phyloP scores from a whole-genome alignment of 2,329 filamentous ascomycete genomes.

The Cylindrodendrum hubeiense region DNA sequence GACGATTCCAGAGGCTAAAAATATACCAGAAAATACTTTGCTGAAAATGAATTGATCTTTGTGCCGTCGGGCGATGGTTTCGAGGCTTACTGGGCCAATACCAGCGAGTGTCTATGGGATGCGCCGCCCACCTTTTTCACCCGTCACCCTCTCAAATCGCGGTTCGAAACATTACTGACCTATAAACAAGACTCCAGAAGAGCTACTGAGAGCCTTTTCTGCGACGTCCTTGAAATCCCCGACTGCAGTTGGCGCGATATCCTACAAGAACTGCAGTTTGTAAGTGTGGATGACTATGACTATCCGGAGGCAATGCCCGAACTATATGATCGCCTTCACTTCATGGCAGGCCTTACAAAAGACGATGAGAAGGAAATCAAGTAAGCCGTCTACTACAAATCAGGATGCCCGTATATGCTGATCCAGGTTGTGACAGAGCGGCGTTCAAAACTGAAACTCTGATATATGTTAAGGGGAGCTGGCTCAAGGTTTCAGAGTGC shows the following conservation, averaged over 20 bases:
- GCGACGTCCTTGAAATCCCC: background rate
- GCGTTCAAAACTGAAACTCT: background rate
- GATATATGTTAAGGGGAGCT: background rate
- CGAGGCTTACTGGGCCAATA: background rate
- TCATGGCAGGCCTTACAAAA: background rate
- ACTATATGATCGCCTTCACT: background rate
- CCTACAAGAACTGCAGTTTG: background rate
- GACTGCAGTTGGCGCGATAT: background rate
- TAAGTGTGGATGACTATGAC: background rate
- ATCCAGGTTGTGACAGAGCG: background rate
- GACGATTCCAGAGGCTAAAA: background rate
- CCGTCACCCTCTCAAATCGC: background rate
- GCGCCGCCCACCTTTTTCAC: background rate
- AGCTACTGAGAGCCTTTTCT: background rate
- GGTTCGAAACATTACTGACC: background rate
- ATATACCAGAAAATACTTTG: background rate
- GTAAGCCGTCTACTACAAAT: background rate
- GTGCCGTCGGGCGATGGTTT: background rate
- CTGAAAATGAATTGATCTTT: background rate
- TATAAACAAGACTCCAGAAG: background rate
- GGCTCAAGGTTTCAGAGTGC: slow-evolving; percentile 1
- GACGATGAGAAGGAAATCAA: background rate
- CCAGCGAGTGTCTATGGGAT: background rate
- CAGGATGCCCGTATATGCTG: background rate
- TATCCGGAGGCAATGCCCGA: background rate